A percentile compares a stretch with the other conserved stretches of the same genome.
Evolutionary conservation across 140 eudicot species (phyloP).

Genomic region (Anethum foeniculum): DNA sequence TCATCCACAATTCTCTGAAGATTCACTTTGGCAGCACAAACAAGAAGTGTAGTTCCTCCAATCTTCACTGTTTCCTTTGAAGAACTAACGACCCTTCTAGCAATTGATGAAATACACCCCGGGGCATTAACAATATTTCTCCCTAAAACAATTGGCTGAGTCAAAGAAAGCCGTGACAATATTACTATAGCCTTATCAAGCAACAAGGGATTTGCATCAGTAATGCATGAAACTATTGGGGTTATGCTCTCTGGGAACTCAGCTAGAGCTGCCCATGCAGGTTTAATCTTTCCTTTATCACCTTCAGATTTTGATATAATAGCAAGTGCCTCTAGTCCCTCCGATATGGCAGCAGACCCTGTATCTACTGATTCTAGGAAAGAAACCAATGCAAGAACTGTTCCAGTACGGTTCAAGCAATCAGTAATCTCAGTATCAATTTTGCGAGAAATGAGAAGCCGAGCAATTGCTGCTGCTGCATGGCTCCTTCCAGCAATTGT

Average conservation of each 20-base stretch:
- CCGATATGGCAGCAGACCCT: slow-evolving; percentile 61
- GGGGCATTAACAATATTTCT: slow-evolving; percentile 45
- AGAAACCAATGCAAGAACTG: slow-evolving; percentile 78
- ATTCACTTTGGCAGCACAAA: slow-evolving; percentile 77
- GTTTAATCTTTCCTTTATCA: slow-evolving; percentile 49
- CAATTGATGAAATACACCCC: slow-evolving; percentile 68
- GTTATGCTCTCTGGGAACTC: slow-evolving; percentile 68
- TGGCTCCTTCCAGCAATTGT: slow-evolving; percentile 60
- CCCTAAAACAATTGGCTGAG: slow-evolving; percentile 66
- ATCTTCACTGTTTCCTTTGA: slow-evolving; percentile 44
- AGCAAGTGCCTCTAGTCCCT: slow-evolving; percentile 80
- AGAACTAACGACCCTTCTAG: slow-evolving; percentile 64
- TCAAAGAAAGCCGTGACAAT: slow-evolving; percentile 60
- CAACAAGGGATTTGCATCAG: slow-evolving; percentile 51
- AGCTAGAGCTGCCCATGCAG: slow-evolving; percentile 82
- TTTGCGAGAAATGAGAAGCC: slow-evolving; percentile 60
- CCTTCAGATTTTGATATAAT: slow-evolving; percentile 61
- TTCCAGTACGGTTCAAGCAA: slow-evolving; percentile 63
- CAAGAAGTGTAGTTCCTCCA: slow-evolving; percentile 90
- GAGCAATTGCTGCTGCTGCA: slow-evolving; percentile 90
- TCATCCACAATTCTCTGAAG: slow-evolving; percentile 68
- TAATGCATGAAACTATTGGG: slow-evolving; percentile 72
- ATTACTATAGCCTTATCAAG: slow-evolving; percentile 90
- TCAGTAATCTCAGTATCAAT: slow-evolving; percentile 60
- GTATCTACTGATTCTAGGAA: slow-evolving; percentile 53